Conservation (phyloP, 495 filamentous ascomycete species). For the Apodospora peruviana region DNA sequence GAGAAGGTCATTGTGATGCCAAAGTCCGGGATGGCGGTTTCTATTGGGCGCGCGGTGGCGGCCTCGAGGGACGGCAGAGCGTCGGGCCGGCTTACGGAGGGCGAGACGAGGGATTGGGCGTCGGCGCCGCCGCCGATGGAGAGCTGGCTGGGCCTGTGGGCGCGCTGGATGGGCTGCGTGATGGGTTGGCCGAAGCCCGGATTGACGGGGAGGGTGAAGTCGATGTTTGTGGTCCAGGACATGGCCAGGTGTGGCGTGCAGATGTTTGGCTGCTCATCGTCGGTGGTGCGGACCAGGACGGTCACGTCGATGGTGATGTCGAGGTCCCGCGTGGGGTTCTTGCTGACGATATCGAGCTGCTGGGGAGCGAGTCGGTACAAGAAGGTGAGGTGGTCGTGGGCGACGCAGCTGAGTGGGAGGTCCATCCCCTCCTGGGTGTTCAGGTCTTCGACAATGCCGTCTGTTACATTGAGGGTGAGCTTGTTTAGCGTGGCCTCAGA, state of each 20-base stretch:
- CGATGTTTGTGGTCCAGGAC: constrained; percentile 75
- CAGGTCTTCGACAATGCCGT: constrained; percentile 65
- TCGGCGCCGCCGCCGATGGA: constrained; percentile 43
- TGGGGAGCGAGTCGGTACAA: constrained; percentile 71
- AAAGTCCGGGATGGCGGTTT: constrained; percentile 49
- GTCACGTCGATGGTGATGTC: constrained; percentile 60
- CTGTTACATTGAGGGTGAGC: constrained; percentile 58
- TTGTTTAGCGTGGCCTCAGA: constrained; percentile 65
- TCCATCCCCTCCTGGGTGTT: constrained; percentile 48
- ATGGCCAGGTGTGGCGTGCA: constrained; percentile 73
- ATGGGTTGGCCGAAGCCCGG: constrained; percentile 47
- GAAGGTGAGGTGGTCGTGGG: constrained; percentile 79
- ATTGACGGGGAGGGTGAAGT: constrained; percentile 69
- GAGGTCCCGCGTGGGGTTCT: constrained; percentile 43
- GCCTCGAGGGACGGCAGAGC: constrained; percentile 49
- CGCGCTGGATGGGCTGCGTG: constrained; percentile 55
- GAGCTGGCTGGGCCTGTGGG: constrained; percentile 58
- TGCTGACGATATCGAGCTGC: constrained; percentile 52
- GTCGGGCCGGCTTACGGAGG: constrained; percentile 45
- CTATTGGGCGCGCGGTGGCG: constrained; percentile 35
- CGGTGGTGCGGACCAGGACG: constrained; percentile 53
- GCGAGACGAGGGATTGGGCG: constrained; percentile 36
- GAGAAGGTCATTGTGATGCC: constrained; percentile 71
- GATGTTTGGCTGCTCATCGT: constrained; percentile 31
- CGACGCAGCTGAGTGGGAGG: constrained; percentile 64